Base-by-base conservation (phyloP, 2,329 filamentous ascomycete genomes). In the Colletotrichum kahawae region DNA sequence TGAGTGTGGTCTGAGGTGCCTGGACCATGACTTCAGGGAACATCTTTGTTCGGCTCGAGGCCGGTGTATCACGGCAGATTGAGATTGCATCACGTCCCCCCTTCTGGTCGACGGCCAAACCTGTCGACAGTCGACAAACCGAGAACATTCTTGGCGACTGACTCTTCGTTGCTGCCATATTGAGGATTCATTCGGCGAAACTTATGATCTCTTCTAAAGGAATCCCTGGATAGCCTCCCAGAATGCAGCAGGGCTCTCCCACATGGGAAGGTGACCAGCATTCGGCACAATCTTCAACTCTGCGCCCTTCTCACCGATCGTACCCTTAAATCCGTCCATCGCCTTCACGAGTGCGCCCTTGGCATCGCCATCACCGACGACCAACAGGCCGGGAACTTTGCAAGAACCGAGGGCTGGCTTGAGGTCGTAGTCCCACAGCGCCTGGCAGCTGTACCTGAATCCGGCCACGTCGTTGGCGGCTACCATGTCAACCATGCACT, bases 221-320 rank as follows among this genome's bases (percentile, higher is more conserved):
- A 94, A 94, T 10, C 82, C 85, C 56, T 87, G 85, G 4, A 96
- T 86, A 60, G 91, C 90, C 33, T 89, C 85, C 81, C 93, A 93
- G 81, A 96, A 95, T 5, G 88, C 91, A 71, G 87, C 84, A 1
- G 94, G 92, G 78, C 91, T 90, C 84, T 97, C 95, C 63, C 92
- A 92, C 94, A 97, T 97, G 1, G 95, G 95, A 80, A 98, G 84
- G 85, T 98, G 95, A 0, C 95, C 95, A 0, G 95, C 92, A 10
- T 89, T 86, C 0, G 94, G 90, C 12, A 97, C 90, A 72, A 94
- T 83, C 81, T 89, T 91, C 77, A 95, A 88, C 74, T 91, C 88
- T 0, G 89, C 89, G 0, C 89, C 90, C 0, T 83, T 81, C 12
- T 85, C 82, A 0, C 93, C 92, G 56, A 95, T 82, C 21, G 85